phyloP scores from a whole-genome alignment of 2,329 filamentous ascomycete species.

The Neonectria punicea region DNA sequence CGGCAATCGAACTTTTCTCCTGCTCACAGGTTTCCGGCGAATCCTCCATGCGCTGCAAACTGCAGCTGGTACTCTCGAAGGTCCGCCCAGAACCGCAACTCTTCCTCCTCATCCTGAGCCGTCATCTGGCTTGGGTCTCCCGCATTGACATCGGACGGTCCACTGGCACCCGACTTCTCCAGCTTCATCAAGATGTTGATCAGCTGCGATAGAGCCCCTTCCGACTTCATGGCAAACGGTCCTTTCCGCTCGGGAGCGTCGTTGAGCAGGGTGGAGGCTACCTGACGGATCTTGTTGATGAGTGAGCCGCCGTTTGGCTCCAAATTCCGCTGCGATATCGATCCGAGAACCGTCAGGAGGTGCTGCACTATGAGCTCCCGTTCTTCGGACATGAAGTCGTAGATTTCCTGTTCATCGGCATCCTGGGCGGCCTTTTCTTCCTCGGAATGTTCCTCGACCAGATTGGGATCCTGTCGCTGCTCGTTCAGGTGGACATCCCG shows the following conservation, averaged over 20 bases:
- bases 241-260: slow-evolving; percentile 63
- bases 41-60: slow-evolving; percentile 73
- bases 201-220: slow-evolving; percentile 77
- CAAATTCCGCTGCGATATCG: slow-evolving; percentile 86
- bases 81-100: slow-evolving; percentile 81
- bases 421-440: slow-evolving; percentile 52
- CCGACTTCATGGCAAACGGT: slow-evolving; percentile 64
- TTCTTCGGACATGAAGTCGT: slow-evolving; percentile 76
- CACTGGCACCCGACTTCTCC: slow-evolving; percentile 67
- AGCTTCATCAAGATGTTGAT: slow-evolving; percentile 79
- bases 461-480: slow-evolving; percentile 51
- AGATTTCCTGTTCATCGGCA: slow-evolving; percentile 60
- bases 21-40: slow-evolving; percentile 47
- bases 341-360: slow-evolving; percentile 77
- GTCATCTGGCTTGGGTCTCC: slow-evolving; percentile 54
- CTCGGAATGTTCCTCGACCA: slow-evolving; percentile 49
- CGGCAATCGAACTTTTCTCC: slow-evolving; percentile 6
- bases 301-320: slow-evolving; percentile 74
- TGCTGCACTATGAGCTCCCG: slow-evolving; percentile 85
- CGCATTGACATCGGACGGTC: slow-evolving; percentile 42
- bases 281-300: slow-evolving; percentile 87
- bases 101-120: slow-evolving; percentile 76
- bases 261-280: slow-evolving; percentile 82
- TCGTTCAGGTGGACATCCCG: slow-evolving; percentile 71
- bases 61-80: slow-evolving; percentile 81